phyloP scores from a whole-genome alignment of 2,329 filamentous ascomycete genomes.

The Talaromyces atroroseus region DNA sequence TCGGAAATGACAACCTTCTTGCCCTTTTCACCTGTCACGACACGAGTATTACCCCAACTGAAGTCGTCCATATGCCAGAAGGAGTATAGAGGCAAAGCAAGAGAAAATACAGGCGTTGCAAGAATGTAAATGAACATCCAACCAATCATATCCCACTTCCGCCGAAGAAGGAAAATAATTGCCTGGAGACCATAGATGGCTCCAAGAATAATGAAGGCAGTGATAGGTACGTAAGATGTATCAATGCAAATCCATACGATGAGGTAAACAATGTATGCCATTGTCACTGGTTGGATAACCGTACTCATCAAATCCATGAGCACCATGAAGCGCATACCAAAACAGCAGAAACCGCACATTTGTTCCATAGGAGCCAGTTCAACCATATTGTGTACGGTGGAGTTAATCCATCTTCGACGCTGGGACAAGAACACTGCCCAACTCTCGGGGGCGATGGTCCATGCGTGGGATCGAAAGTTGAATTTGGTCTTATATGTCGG shows the following conservation, averaged over 20 bases:
- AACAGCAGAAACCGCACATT: conserved; percentile 99
- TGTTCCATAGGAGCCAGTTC: conserved; percentile 90
- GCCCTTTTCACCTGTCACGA: conserved; percentile 89
- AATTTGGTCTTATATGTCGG: conserved; percentile 98
- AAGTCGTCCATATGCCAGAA: conserved; percentile 99
- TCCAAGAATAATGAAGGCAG: conserved; percentile 81
- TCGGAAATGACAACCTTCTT: conserved; percentile 90
- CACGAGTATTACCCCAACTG: conserved; percentile 97
- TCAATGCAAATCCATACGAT: conserved; percentile 66
- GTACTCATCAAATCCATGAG: conserved; percentile 92
- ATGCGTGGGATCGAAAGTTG: conserved; percentile 83
- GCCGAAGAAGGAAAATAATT: conserved; percentile 90
- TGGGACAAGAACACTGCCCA: conserved; percentile 95
- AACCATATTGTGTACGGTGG: conserved; percentile 93
- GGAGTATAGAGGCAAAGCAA: conserved; percentile 82
- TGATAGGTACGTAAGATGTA: conserved; percentile 65
- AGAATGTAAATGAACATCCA: conserved; percentile 97
- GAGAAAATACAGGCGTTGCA: conserved; percentile 86
- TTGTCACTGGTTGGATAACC: conserved; percentile 81
- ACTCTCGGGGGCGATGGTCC: conserved; percentile 93
- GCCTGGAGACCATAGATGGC: conserved; percentile 97
- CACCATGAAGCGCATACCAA: conserved; percentile 98
- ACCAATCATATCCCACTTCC: conserved; percentile 99
- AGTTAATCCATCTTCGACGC: conserved; percentile 99
- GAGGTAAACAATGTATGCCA: conserved; percentile 85